phyloP scores from a whole-genome alignment of 305 asterid species.

The Fraxinus baroniana region DNA sequence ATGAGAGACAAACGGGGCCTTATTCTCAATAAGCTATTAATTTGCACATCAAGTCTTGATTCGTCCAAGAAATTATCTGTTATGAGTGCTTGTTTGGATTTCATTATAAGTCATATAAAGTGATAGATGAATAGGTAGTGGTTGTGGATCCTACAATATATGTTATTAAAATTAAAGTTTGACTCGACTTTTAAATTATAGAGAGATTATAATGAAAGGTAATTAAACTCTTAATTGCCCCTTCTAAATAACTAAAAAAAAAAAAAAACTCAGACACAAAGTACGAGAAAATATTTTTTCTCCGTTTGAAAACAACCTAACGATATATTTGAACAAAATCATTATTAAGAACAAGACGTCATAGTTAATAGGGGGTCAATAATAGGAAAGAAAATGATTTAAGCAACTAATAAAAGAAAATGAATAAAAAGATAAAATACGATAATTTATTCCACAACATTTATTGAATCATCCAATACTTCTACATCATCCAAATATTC shows the following conservation, averaged over 20 bases:
- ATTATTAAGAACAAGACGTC: too few relatives aligned
- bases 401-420: background rate
- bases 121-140: too few relatives aligned
- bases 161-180: too few relatives aligned
- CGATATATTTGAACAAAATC: too few relatives aligned
- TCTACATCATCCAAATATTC: too few relatives aligned
- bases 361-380: background rate
- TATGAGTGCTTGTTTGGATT: background rate
- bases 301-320: too few relatives aligned
- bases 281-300: too few relatives aligned
- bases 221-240: background rate
- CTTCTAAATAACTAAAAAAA: too few relatives aligned
- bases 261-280: too few relatives aligned
- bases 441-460: background rate
- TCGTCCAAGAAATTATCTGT: background rate
- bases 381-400: too few relatives aligned
- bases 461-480: background rate
- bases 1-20: too few relatives aligned
- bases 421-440: background rate
- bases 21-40: background rate
- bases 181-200: background rate
- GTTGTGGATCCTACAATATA: background rate
- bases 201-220: background rate
- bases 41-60: background rate
- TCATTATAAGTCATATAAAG: background rate